Evolutionary conservation across 164 flowering plant species (phyloP), one percentile per base, ranked within the genome.

Genomic region (Chimonanthus praecox): DNA sequence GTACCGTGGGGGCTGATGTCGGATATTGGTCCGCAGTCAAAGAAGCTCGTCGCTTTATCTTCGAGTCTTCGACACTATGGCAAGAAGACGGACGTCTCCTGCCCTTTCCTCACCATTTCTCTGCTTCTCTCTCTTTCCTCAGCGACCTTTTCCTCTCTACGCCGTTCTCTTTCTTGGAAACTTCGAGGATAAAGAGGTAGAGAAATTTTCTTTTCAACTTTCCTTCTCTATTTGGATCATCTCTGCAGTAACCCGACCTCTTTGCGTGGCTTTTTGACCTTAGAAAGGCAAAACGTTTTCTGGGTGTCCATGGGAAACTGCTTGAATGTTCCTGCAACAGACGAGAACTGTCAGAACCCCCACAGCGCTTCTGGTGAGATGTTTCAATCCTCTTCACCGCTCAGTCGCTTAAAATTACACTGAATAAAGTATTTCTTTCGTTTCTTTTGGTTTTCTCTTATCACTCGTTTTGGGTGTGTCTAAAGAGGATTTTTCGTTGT

Each of bases 251-350:
- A 5, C 20, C 16, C 61, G 61, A 58, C 61, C 11, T 58, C 61
- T 58, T 61, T 61, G n/a, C 3, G 20, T 16, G n/a, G 64, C n/a
- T 61, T 61, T 61, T n/a, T 61, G 43, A 63, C 66, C 33, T 10
- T 63, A 9, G 44, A 44, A 15, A 9, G 11, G 49, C 44, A 48
- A 66, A 66, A 48, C 47, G 15, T 6, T 45, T 15, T 66, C n/a
- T 5, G 20, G n/a, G 7, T 43, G 5, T 71, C 54, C 64, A 89
- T 89, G 94, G 94, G 94, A 11, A 74, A 74, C 72, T 74, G 77
- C 47, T 74, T 47, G 48, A 43, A 49, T 18, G 5, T 48, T 69
- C 18, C 68, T 15, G n/a, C 75, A 0, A 65, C 60, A 68, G 76
- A 67, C 7, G 71, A 69, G 47, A 63, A 62, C 20, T 71, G 72